Evolutionary conservation across 2,329 filamentous ascomycete genomes (phyloP).

Genomic region (Hypoxylon sp.): DNA sequence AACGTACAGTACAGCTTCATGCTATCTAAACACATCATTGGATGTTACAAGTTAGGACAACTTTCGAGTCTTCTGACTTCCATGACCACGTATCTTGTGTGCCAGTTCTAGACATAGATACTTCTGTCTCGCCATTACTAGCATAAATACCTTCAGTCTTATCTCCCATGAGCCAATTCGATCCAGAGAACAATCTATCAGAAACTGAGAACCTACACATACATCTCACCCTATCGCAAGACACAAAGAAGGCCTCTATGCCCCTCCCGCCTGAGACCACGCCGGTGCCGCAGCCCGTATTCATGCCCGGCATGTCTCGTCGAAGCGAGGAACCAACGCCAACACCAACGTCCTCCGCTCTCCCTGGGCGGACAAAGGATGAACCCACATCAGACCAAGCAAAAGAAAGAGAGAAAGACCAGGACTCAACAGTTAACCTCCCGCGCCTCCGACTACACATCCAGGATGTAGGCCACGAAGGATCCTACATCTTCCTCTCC

Average conservation of each 20-base stretch:
- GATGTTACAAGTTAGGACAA: neutral
- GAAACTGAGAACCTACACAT: slow-evolving; percentile 30
- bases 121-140: neutral
- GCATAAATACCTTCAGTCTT: neutral
- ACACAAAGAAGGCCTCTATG: slow-evolving; percentile 41
- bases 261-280: slow-evolving; percentile 53
- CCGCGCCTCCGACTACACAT: slow-evolving; percentile 73
- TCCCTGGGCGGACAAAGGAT: slow-evolving; percentile 38
- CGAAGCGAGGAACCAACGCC: slow-evolving; percentile 41
- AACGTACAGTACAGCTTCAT: neutral
- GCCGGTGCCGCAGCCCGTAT: slow-evolving; percentile 54
- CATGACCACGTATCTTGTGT: neutral
- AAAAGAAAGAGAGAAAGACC: slow-evolving; percentile 1
- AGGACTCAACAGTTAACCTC: slow-evolving; percentile 55
- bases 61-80: neutral
- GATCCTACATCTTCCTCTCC: slow-evolving; percentile 76
- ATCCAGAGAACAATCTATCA: slow-evolving; percentile 18
- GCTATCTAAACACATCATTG: neutral
- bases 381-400: neutral
- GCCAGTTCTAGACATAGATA: neutral
- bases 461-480: slow-evolving; percentile 71
- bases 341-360: slow-evolving; percentile 38
- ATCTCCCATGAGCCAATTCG: slow-evolving; percentile 27
- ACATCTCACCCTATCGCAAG: slow-evolving; percentile 26
- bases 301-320: slow-evolving; percentile 54